Evolutionary conservation across 306 rosid species (phyloP).

Genomic region (Gastrolobium villosum): DNA sequence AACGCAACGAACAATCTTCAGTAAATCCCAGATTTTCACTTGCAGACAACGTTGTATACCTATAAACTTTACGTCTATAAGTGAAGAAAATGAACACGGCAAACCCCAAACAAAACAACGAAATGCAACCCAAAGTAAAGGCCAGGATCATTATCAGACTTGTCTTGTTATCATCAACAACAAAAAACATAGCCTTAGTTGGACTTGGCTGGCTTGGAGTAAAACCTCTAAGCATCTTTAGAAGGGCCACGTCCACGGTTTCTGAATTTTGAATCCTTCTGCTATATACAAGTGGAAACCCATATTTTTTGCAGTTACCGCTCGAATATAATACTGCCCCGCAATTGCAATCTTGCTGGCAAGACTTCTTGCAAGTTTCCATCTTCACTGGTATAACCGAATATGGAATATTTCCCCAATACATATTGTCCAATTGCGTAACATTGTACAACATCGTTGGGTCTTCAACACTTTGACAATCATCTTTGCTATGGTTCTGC

Average conservation of each 20-base stretch:
- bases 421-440: background rate
- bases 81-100: slow-evolving; percentile 24
- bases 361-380: slow-evolving; percentile 46
- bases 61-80: slow-evolving; percentile 36
- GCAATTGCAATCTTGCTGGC: slow-evolving; percentile 50
- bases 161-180: slow-evolving; percentile 40
- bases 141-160: slow-evolving; percentile 22
- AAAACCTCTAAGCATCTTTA: slow-evolving; percentile 31
- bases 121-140: slow-evolving; percentile 43
- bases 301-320: slow-evolving; percentile 16
- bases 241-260: slow-evolving; percentile 18
- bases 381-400: background rate
- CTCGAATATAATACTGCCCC: slow-evolving; percentile 20
- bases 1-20: slow-evolving; percentile 45
- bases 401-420: slow-evolving; percentile 36
- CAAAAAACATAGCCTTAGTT: too few species aligned
- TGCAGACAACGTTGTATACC: slow-evolving; percentile 26
- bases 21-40: slow-evolving; percentile 39
- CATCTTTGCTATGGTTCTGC: background rate
- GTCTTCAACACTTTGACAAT: slow-evolving; percentile 38
- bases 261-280: background rate
- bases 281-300: slow-evolving; percentile 47
- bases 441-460: slow-evolving; percentile 6
- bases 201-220: too few species aligned
- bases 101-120: slow-evolving; percentile 7